phyloP scores from a whole-genome alignment of 257 asterid genomes.

The Eucommia ulmoides region DNA sequence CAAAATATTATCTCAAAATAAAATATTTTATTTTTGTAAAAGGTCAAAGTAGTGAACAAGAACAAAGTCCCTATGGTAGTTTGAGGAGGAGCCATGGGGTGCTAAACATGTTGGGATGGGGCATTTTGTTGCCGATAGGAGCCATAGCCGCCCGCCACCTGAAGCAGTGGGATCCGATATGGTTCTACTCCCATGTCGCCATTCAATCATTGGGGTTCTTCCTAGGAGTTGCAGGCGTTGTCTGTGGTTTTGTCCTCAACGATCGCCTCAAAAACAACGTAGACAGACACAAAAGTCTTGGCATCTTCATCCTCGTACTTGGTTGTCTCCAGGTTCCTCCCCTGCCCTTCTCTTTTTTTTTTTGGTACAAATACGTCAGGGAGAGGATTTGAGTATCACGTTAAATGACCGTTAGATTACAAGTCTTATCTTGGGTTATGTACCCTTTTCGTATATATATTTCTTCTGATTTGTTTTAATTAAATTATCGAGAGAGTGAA shows the following conservation, averaged over 20 bases:
- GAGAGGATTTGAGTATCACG: too few species aligned
- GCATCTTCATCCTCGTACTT: slow-evolving; percentile 43
- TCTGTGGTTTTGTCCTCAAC: slow-evolving; percentile 55
- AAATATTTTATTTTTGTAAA: too few species aligned
- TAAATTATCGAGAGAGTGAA: too few species aligned
- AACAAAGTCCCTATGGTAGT: slow-evolving; percentile 17
- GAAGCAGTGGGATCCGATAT: slow-evolving; percentile 63
- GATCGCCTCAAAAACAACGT: slow-evolving; percentile 36
- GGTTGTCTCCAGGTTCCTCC: slow-evolving; percentile 77
- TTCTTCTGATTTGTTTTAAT: too few species aligned
- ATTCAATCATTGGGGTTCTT: slow-evolving; percentile 57
- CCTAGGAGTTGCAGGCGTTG: slow-evolving; percentile 55
- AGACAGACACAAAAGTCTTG: slow-evolving; percentile 53
- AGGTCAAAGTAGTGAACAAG: slow-evolving; percentile 42
- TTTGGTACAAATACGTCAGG: too few species aligned
- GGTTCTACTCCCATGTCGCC: slow-evolving; percentile 64
- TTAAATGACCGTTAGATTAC: too few species aligned
- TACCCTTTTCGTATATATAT: too few species aligned
- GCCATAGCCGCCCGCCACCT: slow-evolving; percentile 66
- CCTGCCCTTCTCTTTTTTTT: background rate
- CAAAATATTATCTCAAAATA: too few species aligned
- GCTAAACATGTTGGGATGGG: slow-evolving; percentile 83
- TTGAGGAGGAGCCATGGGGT: slow-evolving; percentile 66
- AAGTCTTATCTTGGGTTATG: too few species aligned
- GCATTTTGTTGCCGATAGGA: slow-evolving; percentile 64